Evolutionary conservation across 306 rosid genomes (phyloP), one percentile per base, ranked within the genome.

Genomic region (Medicago truncatula): DNA sequence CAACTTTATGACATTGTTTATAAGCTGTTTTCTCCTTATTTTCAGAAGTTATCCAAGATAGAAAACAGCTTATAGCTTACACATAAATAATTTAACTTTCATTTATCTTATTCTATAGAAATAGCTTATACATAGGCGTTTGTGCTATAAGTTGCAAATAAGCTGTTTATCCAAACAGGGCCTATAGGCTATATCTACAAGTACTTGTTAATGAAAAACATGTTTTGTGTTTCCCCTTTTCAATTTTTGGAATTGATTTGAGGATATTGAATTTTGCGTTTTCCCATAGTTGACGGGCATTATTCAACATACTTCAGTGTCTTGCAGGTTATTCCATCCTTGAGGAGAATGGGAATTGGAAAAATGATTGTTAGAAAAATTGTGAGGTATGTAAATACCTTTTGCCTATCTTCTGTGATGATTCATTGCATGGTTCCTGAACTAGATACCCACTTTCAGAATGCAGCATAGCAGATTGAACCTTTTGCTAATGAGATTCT

Each of bases 311-410:
- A 85, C 68, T 82, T 88, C 81, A 71, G 83, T 85, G 71, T 40
- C 65, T 87, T 50, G 78, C 91, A 92, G 96, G 96, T 93, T 78
- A 72, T 77, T 73, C 96, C 98, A 75, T 82, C 91, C 39, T 64
- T 93, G 75, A 84, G 88, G 75, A 81, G 94, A 83, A 59, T 90
- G 92, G 98, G 96, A 73, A 90, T 90, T 21, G 98, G 98, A 49
- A 77, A 67, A 81, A 60, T 85, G 84, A 93, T 93, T 59, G 90
- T 90, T 71, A 85, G 82, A 43, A 90, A 84, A 77, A 85, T 92
- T 41, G 60, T 83, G 47, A 90, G 96, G 98, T 93, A 57, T 66
- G 79, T 52, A 1, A 34, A 14, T 8, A 54, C 53, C 34, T 39
- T 23, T 23, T 15, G 58, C 20, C 9, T 68, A 15, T 66, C 60